Evolutionary conservation across 768 basidiomycete genomes (phyloP).

Genomic region (Suillus fuscotomentosus): DNA sequence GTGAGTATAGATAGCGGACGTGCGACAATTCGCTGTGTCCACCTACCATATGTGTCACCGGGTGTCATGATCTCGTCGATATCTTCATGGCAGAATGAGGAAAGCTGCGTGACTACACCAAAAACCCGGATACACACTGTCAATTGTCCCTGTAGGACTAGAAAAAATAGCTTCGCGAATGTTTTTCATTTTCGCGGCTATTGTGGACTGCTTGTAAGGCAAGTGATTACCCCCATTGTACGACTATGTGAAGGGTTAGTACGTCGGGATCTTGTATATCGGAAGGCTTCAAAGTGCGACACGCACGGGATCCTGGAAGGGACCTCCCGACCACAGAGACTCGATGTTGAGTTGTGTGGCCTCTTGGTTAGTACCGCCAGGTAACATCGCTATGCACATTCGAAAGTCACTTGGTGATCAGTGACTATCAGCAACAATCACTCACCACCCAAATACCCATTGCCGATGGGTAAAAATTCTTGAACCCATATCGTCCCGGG

Average conservation of each 20-base stretch:
- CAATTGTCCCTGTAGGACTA: slow-evolving; percentile 57
- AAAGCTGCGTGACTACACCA: not conserved
- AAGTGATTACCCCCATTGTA: slow-evolving; percentile 74
- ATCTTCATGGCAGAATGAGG: slow-evolving; percentile 33
- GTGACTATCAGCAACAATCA: not conserved
- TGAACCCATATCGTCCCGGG: slow-evolving; percentile 55
- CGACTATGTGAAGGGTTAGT: slow-evolving; percentile 31
- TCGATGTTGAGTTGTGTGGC: slow-evolving; percentile 71
- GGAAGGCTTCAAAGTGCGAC: not conserved
- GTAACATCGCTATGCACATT: slow-evolving; percentile 52
- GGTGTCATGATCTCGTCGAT: slow-evolving; percentile 51
- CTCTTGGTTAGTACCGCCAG: slow-evolving; percentile 61
- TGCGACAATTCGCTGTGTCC: not conserved
- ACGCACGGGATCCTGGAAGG: slow-evolving; percentile 62
- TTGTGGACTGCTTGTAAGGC: slow-evolving; percentile 39
- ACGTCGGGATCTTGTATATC: not conserved
- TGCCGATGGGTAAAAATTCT: slow-evolving; percentile 69
- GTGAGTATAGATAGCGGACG: not conserved
- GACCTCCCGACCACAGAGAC: slow-evolving; percentile 74
- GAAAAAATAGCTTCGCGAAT: slow-evolving; percentile 59
- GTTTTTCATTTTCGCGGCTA: slow-evolving; percentile 47
- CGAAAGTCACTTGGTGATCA: not conserved
- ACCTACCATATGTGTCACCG: slow-evolving; percentile 60
- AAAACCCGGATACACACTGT: slow-evolving; percentile 34
- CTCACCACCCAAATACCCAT: slow-evolving; percentile 67